A percentile compares a stretch with the other conserved stretches of the same genome.
These are phyloP conservation scores for Lophiostoma macrostomum DNA, from an alignment of 495 filamentous ascomycete species.

Conservation along the genomic window DNA sequence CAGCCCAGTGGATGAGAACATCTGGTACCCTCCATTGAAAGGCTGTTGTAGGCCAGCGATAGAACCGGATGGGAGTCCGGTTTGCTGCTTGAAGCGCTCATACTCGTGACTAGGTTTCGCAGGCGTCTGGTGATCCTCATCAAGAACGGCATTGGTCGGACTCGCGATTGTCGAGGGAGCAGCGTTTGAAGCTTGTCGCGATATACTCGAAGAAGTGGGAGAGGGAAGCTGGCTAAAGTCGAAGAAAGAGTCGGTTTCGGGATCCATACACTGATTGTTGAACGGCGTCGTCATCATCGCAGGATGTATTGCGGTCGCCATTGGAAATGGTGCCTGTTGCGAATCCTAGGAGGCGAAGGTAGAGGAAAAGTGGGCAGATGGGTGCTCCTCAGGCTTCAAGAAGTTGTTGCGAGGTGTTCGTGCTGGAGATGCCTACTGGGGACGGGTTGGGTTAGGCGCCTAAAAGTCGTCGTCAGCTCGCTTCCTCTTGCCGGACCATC, in stretches of 20 bases:
- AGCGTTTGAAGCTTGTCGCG: conserved; percentile 20
- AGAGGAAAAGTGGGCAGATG: background rate
- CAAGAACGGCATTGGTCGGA: conserved; percentile 30
- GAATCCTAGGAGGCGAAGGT: background rate
- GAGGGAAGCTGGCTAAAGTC: conserved; percentile 39
- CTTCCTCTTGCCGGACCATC: conserved; percentile 19
- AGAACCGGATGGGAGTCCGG: conserved; percentile 77
- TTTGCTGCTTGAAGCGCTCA: conserved; percentile 86
- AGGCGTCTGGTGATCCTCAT: conserved; percentile 54
- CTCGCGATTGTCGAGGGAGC: conserved; percentile 29
- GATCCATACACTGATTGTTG: conserved; percentile 39
- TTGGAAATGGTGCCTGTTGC: conserved; percentile 7
- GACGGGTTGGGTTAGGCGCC: conserved; percentile 19
- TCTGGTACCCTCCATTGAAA: conserved; percentile 50
- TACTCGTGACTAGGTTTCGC: conserved; percentile 89
- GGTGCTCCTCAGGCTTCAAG: conserved; percentile 25
- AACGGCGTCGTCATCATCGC: conserved; percentile 31
- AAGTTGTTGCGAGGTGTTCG: conserved; percentile 25
- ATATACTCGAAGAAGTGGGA: conserved; percentile 21
- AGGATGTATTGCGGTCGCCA: conserved; percentile 27
- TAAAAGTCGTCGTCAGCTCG: conserved; percentile 29
- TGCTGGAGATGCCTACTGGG: conserved; percentile 9
- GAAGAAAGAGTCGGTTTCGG: conserved; percentile 39
- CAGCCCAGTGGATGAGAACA: conserved; percentile 46
- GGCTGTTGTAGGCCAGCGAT: conserved; percentile 66